Percentiles rank a stretch among this genome's conserved stretches.
phyloP scores from a whole-genome alignment of 2,329 filamentous ascomycete species.

The Fusarium oligoseptatum region DNA sequence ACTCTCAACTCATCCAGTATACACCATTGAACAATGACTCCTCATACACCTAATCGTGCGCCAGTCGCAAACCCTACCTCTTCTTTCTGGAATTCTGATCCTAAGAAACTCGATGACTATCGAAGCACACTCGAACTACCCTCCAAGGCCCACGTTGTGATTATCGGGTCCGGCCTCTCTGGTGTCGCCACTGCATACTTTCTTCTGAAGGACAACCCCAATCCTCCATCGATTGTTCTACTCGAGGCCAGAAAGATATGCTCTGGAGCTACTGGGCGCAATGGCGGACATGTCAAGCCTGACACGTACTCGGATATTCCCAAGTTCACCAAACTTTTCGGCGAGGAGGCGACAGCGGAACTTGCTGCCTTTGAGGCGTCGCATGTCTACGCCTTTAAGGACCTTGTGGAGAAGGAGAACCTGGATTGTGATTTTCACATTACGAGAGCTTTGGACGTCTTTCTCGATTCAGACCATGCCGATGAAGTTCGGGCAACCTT shows the following conservation, averaged over 20 bases:
- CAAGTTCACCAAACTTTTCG: conserved; percentile 32
- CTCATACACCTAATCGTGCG: neutral
- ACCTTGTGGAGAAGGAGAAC: conserved; percentile 48
- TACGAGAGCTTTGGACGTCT: conserved; percentile 55
- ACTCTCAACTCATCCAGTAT: neutral
- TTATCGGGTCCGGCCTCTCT: conserved; percentile 49
- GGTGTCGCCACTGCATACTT: conserved; percentile 60
- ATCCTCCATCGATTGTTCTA: conserved; percentile 42
- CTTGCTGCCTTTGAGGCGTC: conserved; percentile 39
- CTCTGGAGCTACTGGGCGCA: conserved; percentile 54
- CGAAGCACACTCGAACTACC: conserved; percentile 49
- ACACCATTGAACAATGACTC: neutral
- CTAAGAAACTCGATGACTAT: conserved; percentile 15
- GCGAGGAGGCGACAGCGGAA: conserved; percentile 33
- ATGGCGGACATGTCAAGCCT: conserved; percentile 47
- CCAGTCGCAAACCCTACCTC: conserved; percentile 22
- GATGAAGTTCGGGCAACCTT: conserved; percentile 9
- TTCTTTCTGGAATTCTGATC: conserved; percentile 26
- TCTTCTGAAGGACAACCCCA: conserved; percentile 40
- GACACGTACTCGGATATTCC: conserved; percentile 39
- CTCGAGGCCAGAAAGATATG: conserved; percentile 52
- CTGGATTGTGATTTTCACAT: conserved; percentile 32
- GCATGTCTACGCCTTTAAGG: conserved; percentile 49
- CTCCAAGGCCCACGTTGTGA: conserved; percentile 56
- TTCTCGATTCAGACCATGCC: conserved; percentile 44